Evolutionary conservation across 225 moss, liverwort and hornwort genomes (phyloP).

Genomic region (Polytrichum commune): DNA sequence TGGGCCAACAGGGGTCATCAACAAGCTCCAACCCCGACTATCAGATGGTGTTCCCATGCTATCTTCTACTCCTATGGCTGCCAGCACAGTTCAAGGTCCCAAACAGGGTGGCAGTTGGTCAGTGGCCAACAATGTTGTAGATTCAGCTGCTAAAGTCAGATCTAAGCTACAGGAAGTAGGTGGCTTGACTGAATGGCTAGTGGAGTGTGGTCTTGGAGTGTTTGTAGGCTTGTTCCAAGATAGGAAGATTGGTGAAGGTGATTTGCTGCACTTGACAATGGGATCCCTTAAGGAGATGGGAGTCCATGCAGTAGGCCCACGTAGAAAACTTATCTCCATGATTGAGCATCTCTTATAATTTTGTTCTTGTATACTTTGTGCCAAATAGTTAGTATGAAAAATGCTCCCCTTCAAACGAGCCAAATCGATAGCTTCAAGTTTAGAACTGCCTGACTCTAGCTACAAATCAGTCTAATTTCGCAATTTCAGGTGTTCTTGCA

Average conservation of each 20-base stretch:
- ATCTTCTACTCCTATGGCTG: not conserved
- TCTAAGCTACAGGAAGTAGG: constrained; percentile 48
- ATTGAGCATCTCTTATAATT: constrained; percentile 40
- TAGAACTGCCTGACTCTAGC: too few species aligned
- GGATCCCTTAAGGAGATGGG: constrained; percentile 53
- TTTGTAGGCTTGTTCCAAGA: constrained; percentile 55
- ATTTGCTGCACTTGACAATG: constrained; percentile 55
- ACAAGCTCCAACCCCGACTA: constrained; percentile 14
- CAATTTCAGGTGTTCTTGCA: too few species aligned
- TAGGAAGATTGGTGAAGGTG: constrained; percentile 41
- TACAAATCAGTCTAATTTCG: too few species aligned
- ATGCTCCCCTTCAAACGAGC: too few species aligned
- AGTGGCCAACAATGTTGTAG: constrained; percentile 8
- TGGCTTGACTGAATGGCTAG: constrained; percentile 53
- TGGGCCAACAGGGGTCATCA: constrained; percentile 13
- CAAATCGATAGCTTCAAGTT: too few species aligned
- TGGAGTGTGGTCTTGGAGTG: constrained; percentile 44
- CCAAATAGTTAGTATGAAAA: too few species aligned
- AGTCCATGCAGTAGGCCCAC: constrained; percentile 61
- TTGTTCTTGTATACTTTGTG: not conserved
- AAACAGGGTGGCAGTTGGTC: not conserved
- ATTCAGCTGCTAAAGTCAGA: constrained; percentile 29
- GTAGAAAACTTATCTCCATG: constrained; percentile 56
- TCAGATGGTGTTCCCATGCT: not conserved
- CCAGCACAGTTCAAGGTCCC: not conserved